Percentiles rank a stretch among this genome's conserved stretches.
Conservation (phyloP, 2,329 filamentous ascomycete genomes). For the Diaporthe sp. region DNA sequence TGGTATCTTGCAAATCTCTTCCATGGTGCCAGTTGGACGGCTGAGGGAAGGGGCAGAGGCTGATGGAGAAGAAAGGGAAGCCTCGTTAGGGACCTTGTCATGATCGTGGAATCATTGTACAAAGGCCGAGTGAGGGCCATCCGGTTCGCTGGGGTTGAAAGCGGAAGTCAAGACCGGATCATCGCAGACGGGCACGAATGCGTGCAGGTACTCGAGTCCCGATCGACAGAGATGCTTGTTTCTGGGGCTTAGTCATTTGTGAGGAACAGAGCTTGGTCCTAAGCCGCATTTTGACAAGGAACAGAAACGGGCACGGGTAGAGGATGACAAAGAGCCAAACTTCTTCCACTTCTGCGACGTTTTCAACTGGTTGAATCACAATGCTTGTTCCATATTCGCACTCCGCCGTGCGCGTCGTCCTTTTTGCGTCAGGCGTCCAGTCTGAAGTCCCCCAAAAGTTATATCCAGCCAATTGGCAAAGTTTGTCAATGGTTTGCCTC, state of each 20-base stretch:
- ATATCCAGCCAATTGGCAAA: not conserved
- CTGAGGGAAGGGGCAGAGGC: not conserved
- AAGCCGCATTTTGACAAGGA: not conserved
- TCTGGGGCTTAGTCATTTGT: not conserved
- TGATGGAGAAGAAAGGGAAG: slow-evolving; percentile 22
- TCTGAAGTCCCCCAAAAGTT: not conserved
- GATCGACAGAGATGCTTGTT: not conserved
- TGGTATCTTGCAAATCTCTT: slow-evolving; percentile 48
- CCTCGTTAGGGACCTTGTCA: slow-evolving; percentile 6
- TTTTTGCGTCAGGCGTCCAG: not conserved
- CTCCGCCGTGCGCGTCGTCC: not conserved
- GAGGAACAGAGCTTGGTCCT: slow-evolving; percentile 2
- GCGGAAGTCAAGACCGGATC: not conserved
- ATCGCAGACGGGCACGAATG: not conserved
- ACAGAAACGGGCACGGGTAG: not conserved
- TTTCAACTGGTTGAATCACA: not conserved
- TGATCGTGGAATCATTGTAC: slow-evolving; percentile 30
- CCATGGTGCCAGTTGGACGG: slow-evolving; percentile 30
- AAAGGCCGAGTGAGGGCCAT: not conserved
- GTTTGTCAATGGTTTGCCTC: not conserved
- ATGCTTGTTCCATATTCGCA: not conserved
- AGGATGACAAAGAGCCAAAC: slow-evolving; percentile 3
- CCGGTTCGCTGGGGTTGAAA: not conserved
- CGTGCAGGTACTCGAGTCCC: not conserved
- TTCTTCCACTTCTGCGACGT: not conserved